Evolutionary conservation across 108 stramenopile genomes (phyloP).

Genomic region (Cyclostephanos tholiformis): DNA sequence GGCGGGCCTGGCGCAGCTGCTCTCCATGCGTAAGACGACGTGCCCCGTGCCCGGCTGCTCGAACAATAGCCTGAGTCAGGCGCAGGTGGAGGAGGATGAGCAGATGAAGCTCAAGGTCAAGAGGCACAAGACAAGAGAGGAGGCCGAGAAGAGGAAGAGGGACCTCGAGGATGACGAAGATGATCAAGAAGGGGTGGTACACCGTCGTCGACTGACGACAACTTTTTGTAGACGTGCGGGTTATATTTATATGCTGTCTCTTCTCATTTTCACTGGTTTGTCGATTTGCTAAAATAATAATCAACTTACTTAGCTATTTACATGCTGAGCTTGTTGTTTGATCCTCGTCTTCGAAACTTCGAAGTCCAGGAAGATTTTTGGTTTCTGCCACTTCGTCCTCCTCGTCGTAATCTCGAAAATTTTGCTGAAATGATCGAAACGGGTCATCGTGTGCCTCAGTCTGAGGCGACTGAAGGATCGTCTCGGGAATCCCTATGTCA

Average conservation of each 20-base stretch:
- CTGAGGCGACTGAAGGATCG: conserved; percentile 14
- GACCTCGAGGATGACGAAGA: conserved; percentile 44
- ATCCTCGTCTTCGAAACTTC: conserved; percentile 37
- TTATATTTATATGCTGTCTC: not conserved
- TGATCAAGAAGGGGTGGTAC: conserved; percentile 29
- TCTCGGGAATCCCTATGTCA: conserved; percentile 32
- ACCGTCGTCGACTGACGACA: conserved; percentile 35
- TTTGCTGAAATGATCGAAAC: conserved; percentile 22
- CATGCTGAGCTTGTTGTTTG: not conserved
- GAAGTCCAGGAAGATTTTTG: not conserved
- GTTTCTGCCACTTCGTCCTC: not conserved
- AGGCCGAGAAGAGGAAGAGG: conserved; percentile 40
- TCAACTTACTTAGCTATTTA: no score
- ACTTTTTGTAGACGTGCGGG: not conserved
- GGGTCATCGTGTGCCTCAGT: conserved; percentile 21
- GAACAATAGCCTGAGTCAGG: conserved; percentile 37
- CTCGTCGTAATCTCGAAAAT: conserved; percentile 33
- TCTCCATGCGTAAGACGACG: conserved; percentile 31
- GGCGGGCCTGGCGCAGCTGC: conserved; percentile 52
- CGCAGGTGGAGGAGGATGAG: conserved; percentile 61
- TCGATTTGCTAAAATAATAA: conserved; percentile 10
- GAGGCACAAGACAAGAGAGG: conserved; percentile 53
- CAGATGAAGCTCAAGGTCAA: conserved; percentile 57
- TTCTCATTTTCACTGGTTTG: not conserved
- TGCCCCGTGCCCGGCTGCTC: conserved; percentile 76